These are phyloP conservation scores for Microstegium vimineum DNA, from an alignment of 176 grass and related monocot genomes.

Conservation along the genomic window DNA sequence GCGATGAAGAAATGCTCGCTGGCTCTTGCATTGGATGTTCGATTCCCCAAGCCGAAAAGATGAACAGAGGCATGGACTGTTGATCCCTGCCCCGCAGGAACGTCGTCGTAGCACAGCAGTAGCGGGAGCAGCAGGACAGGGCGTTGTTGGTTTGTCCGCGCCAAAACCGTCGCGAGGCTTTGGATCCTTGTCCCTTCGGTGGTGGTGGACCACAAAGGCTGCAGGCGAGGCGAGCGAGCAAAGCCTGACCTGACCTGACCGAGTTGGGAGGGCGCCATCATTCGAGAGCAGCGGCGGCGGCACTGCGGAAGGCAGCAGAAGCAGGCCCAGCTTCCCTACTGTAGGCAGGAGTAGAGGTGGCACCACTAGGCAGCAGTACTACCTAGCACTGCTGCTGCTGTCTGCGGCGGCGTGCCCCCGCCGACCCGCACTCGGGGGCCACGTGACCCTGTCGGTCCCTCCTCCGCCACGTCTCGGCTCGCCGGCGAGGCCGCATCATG, in stretches of 20 bases:
- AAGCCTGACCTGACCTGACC: not conserved
- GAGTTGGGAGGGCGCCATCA: not conserved
- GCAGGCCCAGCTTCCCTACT: not conserved
- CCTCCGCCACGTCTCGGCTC: not conserved
- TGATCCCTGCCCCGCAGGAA: too few relatives aligned
- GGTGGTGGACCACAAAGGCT: too few relatives aligned
- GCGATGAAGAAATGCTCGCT: too few relatives aligned
- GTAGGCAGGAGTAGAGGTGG: too few relatives aligned
- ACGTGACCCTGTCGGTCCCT: not conserved
- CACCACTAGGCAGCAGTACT: too few relatives aligned
- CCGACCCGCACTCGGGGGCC: not conserved
- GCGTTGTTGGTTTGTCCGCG: not conserved
- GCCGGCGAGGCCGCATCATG: not conserved
- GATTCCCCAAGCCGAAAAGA: not conserved
- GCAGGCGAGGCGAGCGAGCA: not conserved
- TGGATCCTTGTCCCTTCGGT: constrained; percentile 8
- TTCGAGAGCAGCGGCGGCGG: not conserved
- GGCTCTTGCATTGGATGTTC: not conserved
- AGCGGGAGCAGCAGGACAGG: not conserved
- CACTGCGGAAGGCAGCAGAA: not conserved
- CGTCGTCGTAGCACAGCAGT: not conserved
- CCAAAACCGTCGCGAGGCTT: not conserved
- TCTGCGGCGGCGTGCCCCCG: not conserved
- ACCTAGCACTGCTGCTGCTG: too few relatives aligned
- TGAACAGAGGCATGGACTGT: not conserved